phyloP scores from a whole-genome alignment of 2,329 filamentous ascomycete species.

The Fusarium pininemorale region DNA sequence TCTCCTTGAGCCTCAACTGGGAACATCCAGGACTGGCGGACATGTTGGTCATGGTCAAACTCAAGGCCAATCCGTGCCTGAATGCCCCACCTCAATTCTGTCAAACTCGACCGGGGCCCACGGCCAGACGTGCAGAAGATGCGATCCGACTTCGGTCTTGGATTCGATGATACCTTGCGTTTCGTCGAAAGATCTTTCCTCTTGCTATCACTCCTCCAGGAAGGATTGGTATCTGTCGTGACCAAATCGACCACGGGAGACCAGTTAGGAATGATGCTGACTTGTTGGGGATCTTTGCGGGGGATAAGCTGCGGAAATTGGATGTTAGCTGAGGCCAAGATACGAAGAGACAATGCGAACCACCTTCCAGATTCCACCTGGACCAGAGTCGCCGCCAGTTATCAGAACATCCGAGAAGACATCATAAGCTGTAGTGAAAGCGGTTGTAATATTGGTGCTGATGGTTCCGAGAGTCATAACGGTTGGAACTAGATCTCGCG shows the following conservation, averaged over 20 bases:
- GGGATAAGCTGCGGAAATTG: conserved; percentile 57
- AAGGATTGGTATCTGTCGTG: conserved; percentile 53
- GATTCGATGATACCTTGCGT: conserved; percentile 18
- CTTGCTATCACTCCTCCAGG: conserved; percentile 29
- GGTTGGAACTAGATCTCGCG: conserved; percentile 62
- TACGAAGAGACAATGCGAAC: conserved; percentile 34
- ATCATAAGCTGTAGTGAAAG: conserved; percentile 80
- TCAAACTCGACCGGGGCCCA: conserved; percentile 68
- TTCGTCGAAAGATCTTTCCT: conserved; percentile 1
- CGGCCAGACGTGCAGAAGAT: conserved; percentile 75
- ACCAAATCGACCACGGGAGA: conserved; percentile 65
- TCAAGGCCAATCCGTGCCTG: conserved; percentile 73
- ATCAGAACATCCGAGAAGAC: conserved; percentile 80
- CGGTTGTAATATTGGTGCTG: conserved; percentile 79
- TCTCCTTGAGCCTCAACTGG: conserved; percentile 34
- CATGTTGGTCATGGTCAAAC: conserved; percentile 58
- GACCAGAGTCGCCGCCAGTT: conserved; percentile 79
- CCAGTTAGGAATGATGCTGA: conserved; percentile 69
- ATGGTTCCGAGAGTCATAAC: conserved; percentile 68
- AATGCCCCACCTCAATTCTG: conserved; percentile 75
- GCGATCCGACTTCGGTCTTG: conserved; percentile 55
- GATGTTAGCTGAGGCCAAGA: conserved; percentile 6
- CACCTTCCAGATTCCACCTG: conserved; percentile 80
- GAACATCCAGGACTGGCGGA: conserved; percentile 65
- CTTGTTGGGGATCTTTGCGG: conserved; percentile 57